Conservation (phyloP, 768 basidiomycete genomes). For the Trametes meyenii region DNA sequence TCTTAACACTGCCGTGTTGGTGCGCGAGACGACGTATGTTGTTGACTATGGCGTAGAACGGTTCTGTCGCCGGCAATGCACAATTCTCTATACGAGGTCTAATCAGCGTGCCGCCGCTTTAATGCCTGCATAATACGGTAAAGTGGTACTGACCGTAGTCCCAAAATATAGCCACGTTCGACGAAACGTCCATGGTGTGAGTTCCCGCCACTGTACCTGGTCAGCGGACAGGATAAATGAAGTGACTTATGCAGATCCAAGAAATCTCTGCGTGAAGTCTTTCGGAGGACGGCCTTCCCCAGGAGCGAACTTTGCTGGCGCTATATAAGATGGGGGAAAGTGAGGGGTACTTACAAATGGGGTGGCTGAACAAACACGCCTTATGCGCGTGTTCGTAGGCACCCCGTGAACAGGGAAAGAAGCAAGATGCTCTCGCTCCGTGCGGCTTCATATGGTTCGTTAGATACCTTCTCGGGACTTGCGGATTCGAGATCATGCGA, state of each 20-base stretch:
- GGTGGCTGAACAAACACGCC: not conserved
- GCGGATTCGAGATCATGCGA: no score
- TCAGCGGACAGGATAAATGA: no score
- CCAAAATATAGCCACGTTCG: constrained; percentile 39
- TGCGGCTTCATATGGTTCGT: not conserved
- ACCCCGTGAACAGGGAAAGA: not conserved
- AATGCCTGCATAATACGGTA: no score
- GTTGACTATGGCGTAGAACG: constrained; percentile 47
- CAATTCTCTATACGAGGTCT: constrained; percentile 39
- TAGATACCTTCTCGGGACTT: not conserved
- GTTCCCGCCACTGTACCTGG: no score
- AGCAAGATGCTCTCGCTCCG: not conserved
- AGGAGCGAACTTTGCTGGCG: not conserved
- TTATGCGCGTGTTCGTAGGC: not conserved
- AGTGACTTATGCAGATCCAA: no score
- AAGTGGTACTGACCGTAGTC: constrained; percentile 41
- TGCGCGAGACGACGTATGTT: constrained; percentile 49
- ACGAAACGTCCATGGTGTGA: not conserved
- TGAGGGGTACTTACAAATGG: not conserved
- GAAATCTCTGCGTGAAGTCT: no score
- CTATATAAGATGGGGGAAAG: not conserved
- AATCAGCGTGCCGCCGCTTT: no score
- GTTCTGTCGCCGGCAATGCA: constrained; percentile 37
- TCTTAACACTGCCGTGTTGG: constrained; percentile 47
- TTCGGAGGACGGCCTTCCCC: no score